Evolutionary conservation across 495 filamentous ascomycete genomes (phyloP).

Genomic region (Pseudotulostoma volvatum): DNA sequence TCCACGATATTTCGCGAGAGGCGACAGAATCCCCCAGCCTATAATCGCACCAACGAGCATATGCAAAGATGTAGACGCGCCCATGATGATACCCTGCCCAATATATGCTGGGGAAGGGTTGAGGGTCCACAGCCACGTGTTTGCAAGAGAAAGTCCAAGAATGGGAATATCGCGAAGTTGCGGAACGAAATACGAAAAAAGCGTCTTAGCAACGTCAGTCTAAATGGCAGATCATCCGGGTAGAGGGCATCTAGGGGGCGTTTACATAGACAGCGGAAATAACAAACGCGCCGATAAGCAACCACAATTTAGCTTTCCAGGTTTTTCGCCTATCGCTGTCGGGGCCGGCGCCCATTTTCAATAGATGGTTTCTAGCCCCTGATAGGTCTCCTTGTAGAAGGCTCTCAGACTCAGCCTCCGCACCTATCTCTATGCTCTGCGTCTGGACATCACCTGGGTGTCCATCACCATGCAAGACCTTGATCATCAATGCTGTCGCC

Average conservation of each 20-base stretch:
- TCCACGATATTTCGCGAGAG: conserved; percentile 63
- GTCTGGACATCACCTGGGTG: conserved; percentile 5
- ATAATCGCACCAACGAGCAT: conserved; percentile 87
- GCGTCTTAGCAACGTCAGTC: conserved; percentile 38
- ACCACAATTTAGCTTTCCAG: conserved; percentile 46
- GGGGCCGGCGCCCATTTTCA: conserved; percentile 2
- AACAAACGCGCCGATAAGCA: conserved; percentile 41
- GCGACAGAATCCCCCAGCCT: conserved; percentile 85
- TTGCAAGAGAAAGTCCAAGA: conserved; percentile 57
- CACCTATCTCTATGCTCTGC: conserved; percentile 5
- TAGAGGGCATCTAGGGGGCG: not conserved
- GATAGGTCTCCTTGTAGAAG: conserved; percentile 2
- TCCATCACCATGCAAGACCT: conserved; percentile 65
- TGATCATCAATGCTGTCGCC: conserved; percentile 84
- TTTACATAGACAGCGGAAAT: conserved; percentile 38
- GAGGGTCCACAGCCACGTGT: conserved; percentile 84
- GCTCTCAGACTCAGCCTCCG: conserved; percentile 3
- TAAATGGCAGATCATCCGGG: not conserved
- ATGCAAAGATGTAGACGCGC: conserved; percentile 77
- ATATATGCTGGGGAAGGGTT: conserved; percentile 93
- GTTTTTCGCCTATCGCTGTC: conserved; percentile 26
- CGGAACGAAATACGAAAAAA: conserved; percentile 87
- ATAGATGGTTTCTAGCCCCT: not conserved
- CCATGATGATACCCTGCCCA: conserved; percentile 67
- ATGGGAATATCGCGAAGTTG: conserved; percentile 70